Conservation (phyloP, 495 filamentous ascomycete species). For the Elaphomyces granulatus region DNA sequence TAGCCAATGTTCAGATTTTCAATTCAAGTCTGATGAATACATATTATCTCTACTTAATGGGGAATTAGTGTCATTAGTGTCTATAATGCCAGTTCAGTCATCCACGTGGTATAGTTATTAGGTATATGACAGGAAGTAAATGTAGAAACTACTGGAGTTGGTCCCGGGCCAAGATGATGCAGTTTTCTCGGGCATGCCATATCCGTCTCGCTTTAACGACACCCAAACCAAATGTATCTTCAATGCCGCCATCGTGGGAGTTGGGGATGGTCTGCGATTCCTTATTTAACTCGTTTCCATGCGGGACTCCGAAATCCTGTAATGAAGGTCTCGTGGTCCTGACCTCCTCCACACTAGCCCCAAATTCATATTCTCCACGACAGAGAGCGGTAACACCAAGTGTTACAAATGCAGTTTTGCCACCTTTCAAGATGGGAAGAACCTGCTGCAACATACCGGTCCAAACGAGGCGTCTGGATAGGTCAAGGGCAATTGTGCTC, state of each 20-base stretch:
- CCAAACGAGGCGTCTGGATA: slow-evolving; percentile 70
- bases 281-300: too few species aligned
- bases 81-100: too few species aligned
- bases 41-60: too few species aligned
- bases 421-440: slow-evolving; percentile 43
- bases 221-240: slow-evolving; percentile 40
- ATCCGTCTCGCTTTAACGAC: slow-evolving; percentile 50
- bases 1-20: too few species aligned
- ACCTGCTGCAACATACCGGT: slow-evolving; percentile 69
- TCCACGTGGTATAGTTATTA: too few species aligned
- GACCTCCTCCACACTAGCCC: slow-evolving; percentile 70
- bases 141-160: slow-evolving; percentile 4
- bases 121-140: too few species aligned
- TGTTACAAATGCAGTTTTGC: slow-evolving; percentile 37
- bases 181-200: slow-evolving; percentile 56
- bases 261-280: too few species aligned
- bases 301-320: not conserved
- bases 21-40: too few species aligned
- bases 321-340: slow-evolving; percentile 18
- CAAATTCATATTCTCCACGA: slow-evolving; percentile 69
- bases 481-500: slow-evolving; percentile 60
- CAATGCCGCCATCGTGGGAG: slow-evolving; percentile 15
- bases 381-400: slow-evolving; percentile 60
- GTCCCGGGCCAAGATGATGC: slow-evolving; percentile 41
- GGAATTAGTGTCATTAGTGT: too few species aligned